Base-by-base conservation (phyloP, 495 filamentous ascomycete species). In the Darksidea phi region DNA sequence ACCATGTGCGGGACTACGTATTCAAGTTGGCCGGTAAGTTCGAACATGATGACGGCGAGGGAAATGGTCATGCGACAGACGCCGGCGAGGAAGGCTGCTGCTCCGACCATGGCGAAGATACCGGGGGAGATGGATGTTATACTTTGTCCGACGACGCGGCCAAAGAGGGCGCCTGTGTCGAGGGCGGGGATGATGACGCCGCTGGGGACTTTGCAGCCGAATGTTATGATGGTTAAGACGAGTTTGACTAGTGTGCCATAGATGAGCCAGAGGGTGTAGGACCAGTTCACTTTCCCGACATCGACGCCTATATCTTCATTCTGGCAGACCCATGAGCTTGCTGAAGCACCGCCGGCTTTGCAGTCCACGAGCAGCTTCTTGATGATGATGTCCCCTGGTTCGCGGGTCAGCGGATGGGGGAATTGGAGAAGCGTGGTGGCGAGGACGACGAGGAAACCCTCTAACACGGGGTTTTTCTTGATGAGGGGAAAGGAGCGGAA, bases 71-170 rank as follows among this genome's bases (percentile, higher is more conserved):
- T 84, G 41, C 80, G 68, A n/a, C 76, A 80, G 2, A 82, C 79
- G 34, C 80, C 80, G 8, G 82, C 81, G 1, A 84, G 76, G 67
- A 84, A 84, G 0, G 79, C 81, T 3, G 78, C 80, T 0, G 82
- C 78, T n/a, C 82, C 82, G 48, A 83, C 80, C 79, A 83, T 83
- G 61, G 81, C 81, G 64, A 83, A 84, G 54, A 84, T 82, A 21
- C 81, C 81, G 0, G 81, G 79, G 1, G 78, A 79, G 17, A 80
- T 81, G 26, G 65, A 61, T 3, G 71, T 62, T 21, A 82, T 70
- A 32, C 67, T 70, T 67, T 84, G 80, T 5, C 81, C 81, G 13
- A 84, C 63, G 3, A 84, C 74, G 2, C 81, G 73, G 20, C 81
- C 82, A 57, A 82, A 83, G 47, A 84, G 75, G 10, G 81, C 79